Evolutionary conservation across 1,284 basidiomycete genomes (phyloP).

Genomic region (Tremellales sp.): DNA sequence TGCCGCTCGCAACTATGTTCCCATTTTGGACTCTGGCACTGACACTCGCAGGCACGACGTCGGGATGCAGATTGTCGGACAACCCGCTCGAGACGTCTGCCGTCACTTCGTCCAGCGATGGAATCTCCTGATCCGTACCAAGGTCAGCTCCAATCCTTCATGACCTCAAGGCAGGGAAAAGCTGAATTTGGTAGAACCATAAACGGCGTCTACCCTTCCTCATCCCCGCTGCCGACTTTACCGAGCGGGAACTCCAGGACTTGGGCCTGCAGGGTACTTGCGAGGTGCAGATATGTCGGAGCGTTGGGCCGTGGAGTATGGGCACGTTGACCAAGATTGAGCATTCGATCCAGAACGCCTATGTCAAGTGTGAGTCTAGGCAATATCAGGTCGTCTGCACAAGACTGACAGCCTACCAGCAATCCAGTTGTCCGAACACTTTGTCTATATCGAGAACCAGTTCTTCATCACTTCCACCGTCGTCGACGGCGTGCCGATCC

Average conservation of each 20-base stretch:
- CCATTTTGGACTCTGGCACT: not conserved
- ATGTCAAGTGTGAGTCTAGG: slow-evolving; percentile 66
- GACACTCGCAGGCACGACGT: slow-evolving; percentile 84
- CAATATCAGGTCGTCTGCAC: not conserved
- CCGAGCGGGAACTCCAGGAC: slow-evolving; percentile 69
- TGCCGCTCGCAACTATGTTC: no score
- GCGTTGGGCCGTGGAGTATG: slow-evolving; percentile 92
- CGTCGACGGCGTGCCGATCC: slow-evolving; percentile 78
- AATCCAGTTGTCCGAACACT: slow-evolving; percentile 82
- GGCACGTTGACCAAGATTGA: slow-evolving; percentile 83
- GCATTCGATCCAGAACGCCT: slow-evolving; percentile 92
- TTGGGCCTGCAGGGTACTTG: slow-evolving; percentile 91
- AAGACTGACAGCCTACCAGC: slow-evolving; percentile 55
- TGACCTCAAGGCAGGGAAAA: no score
- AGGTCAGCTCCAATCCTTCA: slow-evolving; percentile 47
- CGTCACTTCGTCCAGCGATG: slow-evolving; percentile 92
- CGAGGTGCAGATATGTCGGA: slow-evolving; percentile 94
- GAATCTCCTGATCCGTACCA: slow-evolving; percentile 86
- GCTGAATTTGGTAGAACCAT: slow-evolving; percentile 66
- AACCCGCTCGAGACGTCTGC: slow-evolving; percentile 90
- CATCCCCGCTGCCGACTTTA: slow-evolving; percentile 90
- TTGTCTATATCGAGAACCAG: slow-evolving; percentile 75
- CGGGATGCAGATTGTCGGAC: slow-evolving; percentile 89
- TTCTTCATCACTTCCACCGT: slow-evolving; percentile 96
- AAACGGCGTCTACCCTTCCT: slow-evolving; percentile 88